Evolutionary conservation across 2,329 filamentous ascomycete species (phyloP), one percentile per base, ranked within the genome.

Genomic region (Pyrenophora tritici-repentis): DNA sequence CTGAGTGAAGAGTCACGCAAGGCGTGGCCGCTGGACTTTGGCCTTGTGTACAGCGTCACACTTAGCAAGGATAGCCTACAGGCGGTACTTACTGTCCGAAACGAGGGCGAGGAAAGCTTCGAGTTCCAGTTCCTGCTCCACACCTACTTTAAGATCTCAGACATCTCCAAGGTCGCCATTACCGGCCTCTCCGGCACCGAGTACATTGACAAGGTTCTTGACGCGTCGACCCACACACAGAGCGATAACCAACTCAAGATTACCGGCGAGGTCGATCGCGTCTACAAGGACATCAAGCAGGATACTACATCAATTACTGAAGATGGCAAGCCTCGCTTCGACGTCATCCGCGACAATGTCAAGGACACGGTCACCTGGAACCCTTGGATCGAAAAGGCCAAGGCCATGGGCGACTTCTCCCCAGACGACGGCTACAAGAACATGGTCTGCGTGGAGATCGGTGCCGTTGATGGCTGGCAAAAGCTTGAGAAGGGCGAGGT

Each of bases 351-450:
- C 55, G 91, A 97, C 75, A 92, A 91, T 61, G 81, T 99, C 61
- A 83, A 84, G 56, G 90, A 97, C 62, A 86, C 94, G 13, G 93
- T 97, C 1, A 89, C 97, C 24, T 99, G 94, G 94, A 99, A 99
- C 76, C 94, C 94, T 1, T 97, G 93, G 91, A 81, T 82, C 34
- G 90, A 92, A 58, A 96, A 95, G 79, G 86, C 90, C 1, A 84
- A 86, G 63, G 82, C 82, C 4, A 96, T 96, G 77, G 86, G 79
- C 44, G 94, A 99, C 74, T 97, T 97, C 72, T 83, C 83, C 51
- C 94, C 94, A 42, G 89, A 95, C 69, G 89, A 92, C 46, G 94
- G 89, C 32, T 97, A 88, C 80, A 90, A 90, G 80, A 85, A 91
- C 52, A 97, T 97, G 90, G 79, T 99, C 36, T 97, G 94, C 71